Base-by-base conservation (phyloP, 768 basidiomycete genomes). In the Mycena belliarum region DNA sequence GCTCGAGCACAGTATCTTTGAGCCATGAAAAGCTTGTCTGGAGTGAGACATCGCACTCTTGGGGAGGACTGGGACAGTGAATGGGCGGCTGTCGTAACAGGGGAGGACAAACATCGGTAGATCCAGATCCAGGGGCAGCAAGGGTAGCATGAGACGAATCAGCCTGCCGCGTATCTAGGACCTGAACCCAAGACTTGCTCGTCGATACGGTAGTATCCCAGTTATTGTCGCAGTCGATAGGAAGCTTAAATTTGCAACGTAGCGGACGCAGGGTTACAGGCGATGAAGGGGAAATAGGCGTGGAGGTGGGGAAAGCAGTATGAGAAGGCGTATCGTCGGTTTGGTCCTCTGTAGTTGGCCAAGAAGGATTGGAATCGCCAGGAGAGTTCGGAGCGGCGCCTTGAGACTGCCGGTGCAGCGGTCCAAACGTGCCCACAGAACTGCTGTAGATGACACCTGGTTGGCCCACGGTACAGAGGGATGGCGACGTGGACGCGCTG, bases 1-100 rank as follows among this genome's bases (percentile, higher is more conserved):
- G 72, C 55, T 88, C 83, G 28, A 93, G 69, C 38, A 71, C 72
- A 26, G 77, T 73, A 38, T 76, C 75, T 60, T 78, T 76, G 12
- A 89, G 76, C 85, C 87, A 88, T 4, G 70, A 65, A 3, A 84
- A 68, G 38, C 76, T 69, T 25, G 67, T 59, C 0, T 78, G 79
- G 77, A 72, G n/a, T 48, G 57, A 7, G 63, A 52, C 40, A 57
- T 37, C 49, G 48, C 38, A 52, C 12, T 35, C 26, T 29, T 28
- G 37, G 33, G 59, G 46, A 18, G 54, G 7, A 32, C 29, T 32
- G 29, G 12, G 53, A n/a, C 52, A 65, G 61, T 57, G 59, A 28
- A 35, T 40, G 51, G 40, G 60, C 49, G 57, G 60, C 51, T 46
- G 56, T 44, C 48, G 38, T 20, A 25, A 35, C 49, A 33, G 57